Conservation (phyloP, 179 eudicot genomes). For the Amaranthus tricolor region DNA sequence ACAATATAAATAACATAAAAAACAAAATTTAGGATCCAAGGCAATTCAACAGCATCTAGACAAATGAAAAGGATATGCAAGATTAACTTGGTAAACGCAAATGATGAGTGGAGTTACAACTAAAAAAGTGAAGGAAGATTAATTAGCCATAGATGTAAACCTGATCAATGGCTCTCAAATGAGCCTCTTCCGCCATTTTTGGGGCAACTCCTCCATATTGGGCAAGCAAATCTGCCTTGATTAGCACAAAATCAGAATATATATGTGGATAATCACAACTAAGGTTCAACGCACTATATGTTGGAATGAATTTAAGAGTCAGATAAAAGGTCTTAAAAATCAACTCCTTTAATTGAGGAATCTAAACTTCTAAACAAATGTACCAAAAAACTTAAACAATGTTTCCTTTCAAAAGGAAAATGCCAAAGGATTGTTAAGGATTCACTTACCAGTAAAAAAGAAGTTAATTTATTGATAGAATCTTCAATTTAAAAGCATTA, state of each 20-base stretch:
- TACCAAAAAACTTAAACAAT: background rate
- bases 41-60: background rate
- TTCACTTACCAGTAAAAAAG: background rate
- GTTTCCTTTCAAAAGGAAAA: background rate
- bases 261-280: background rate
- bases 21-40: background rate
- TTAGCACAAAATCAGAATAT: conserved; percentile 24
- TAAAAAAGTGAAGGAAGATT: background rate
- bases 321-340: background rate
- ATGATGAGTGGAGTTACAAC: background rate
- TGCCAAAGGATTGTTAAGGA: background rate
- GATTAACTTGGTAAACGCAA: background rate
- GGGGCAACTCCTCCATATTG: conserved; percentile 97
- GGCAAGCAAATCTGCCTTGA: conserved; percentile 92
- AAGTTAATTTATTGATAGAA: background rate
- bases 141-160: conserved; percentile 30
- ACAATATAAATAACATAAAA: background rate
- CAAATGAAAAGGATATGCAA: background rate
- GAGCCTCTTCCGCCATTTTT: conserved; percentile 98
- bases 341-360: background rate
- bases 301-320: background rate
- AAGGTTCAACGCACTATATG: background rate
- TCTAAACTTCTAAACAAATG: background rate
- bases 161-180: conserved; percentile 72
- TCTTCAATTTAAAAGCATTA: background rate